Percentiles rank a stretch among this genome's conserved stretches.
Conservation (phyloP, 1,284 basidiomycete genomes). For the Gomphus bonarii region DNA sequence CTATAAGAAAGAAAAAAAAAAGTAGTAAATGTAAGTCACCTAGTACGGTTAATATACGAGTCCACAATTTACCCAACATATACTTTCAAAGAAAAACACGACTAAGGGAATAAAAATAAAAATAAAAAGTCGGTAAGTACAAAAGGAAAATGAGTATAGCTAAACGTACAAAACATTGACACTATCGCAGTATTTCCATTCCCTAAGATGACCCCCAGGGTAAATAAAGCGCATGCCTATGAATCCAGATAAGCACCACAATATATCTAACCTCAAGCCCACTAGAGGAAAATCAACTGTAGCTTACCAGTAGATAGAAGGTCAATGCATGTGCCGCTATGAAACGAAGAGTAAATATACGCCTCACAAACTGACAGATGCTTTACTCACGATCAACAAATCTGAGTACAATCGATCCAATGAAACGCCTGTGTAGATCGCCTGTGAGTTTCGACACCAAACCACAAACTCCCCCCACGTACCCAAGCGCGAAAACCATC, state of each 20-base stretch:
- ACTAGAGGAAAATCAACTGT: not conserved
- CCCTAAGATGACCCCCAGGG: slow-evolving; percentile 6
- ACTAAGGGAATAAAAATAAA: too few relatives aligned
- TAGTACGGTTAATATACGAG: not conserved
- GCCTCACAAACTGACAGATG: not conserved
- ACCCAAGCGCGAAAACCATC: slow-evolving; percentile 11
- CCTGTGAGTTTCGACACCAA: not conserved
- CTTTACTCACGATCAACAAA: slow-evolving; percentile 7
- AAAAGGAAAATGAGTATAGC: not conserved
- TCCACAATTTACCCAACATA: slow-evolving; percentile 4
- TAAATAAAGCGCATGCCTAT: slow-evolving; percentile 9
- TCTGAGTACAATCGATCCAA: slow-evolving; percentile 3
- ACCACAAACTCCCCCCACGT: not conserved
- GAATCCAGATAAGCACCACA: not conserved
- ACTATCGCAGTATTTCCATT: slow-evolving; percentile 6
- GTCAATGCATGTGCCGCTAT: slow-evolving; percentile 10
- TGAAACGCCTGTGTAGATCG: slow-evolving; percentile 4
- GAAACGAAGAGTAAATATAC: not conserved
- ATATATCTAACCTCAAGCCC: not conserved
- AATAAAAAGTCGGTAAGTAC: not conserved
- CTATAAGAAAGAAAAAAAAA: not conserved
- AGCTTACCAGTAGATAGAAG: slow-evolving; percentile 7
- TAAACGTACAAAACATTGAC: slow-evolving; percentile 7
- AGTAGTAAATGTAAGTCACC: not conserved
- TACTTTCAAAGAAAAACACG: slow-evolving; percentile 11